These are phyloP conservation scores for Mimosa pudica DNA, from an alignment of 306 rosid genomes.

Conservation along the genomic window DNA sequence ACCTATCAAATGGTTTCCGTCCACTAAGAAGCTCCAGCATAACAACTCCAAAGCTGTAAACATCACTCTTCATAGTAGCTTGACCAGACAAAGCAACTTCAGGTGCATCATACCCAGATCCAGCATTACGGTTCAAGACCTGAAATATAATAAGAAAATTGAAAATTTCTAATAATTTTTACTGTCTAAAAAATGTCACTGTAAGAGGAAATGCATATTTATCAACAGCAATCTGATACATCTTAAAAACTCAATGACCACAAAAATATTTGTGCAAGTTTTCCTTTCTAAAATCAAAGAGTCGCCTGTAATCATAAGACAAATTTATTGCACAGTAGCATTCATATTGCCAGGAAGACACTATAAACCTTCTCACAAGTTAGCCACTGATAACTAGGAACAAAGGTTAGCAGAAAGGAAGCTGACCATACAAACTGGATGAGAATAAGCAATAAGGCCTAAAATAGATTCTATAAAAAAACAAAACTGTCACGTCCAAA, in stretches of 20 bases:
- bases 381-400: not conserved
- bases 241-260: not conserved
- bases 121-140: slow-evolving; percentile 68
- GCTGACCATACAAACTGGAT: not conserved
- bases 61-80: slow-evolving; percentile 80
- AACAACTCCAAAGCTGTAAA: slow-evolving; percentile 91
- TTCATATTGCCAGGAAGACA: too few relatives aligned
- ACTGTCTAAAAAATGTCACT: not conserved
- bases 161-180: slow-evolving; percentile 32
- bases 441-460: slow-evolving; percentile 18
- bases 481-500: not conserved
- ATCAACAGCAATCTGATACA: slow-evolving; percentile 12
- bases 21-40: slow-evolving; percentile 98
- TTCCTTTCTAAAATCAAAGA: not conserved
- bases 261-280: too few relatives aligned
- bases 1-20: slow-evolving; percentile 94
- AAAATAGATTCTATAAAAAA: not conserved
- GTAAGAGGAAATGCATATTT: slow-evolving; percentile 18
- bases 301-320: too few relatives aligned
- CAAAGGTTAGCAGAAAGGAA: not conserved
- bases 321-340: too few relatives aligned
- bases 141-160: slow-evolving; percentile 40
- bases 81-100: slow-evolving; percentile 85
- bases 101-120: slow-evolving; percentile 84
- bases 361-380: not conserved